Evolutionary conservation across 805 yeast genomes (phyloP), one percentile per base, ranked within the genome.

Genomic region (Priceomyces haplophilus): DNA sequence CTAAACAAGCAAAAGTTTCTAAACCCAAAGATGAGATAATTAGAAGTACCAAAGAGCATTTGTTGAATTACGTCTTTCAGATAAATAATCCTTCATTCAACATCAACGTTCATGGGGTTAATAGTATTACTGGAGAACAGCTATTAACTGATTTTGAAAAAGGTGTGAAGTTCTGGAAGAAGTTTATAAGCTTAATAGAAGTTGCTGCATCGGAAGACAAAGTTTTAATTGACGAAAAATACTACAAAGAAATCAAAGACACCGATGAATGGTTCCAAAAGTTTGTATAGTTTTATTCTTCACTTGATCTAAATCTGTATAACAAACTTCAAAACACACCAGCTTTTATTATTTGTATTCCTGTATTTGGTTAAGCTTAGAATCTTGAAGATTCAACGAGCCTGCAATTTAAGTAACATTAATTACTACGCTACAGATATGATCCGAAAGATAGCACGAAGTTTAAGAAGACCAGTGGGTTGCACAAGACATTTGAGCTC

Each of bases 41-140:
- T 13, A 52, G 54, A 16, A 45, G 43, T 20, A 55, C 64, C 16
- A 53, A 54, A 34, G 67, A 64, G 12, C 66, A 69, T 44, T 53
- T 70, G 47, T 51, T 67, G 47, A 60, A 61, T 44, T 51, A 55
- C 7, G 66, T 68, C 4, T 67, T 59, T 47, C 75, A 70, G 45
- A 62, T 69, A 30, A 52, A 57, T 40, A 64, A 62, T 41, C 53
- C 68, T 7, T 58, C 72, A 4, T 67, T 63, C 47, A 69, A 70
- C 51, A 67, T 68, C 41, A 68, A 69, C 45, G 71, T 69, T 34
- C 55, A 64, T 48, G 73, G 75, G 4, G 58, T 63, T 23, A 70
- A 70, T 46, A 61, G 72, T 38, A 56, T 69, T n/a, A 62, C 65
- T 1, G 47, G 58, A 1, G 55, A 50, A 3, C 71, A 61, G 41